Evolutionary conservation across 306 rosid species (phyloP), one percentile per base, ranked within the genome.

Genomic region (Prunus armeniaca): DNA sequence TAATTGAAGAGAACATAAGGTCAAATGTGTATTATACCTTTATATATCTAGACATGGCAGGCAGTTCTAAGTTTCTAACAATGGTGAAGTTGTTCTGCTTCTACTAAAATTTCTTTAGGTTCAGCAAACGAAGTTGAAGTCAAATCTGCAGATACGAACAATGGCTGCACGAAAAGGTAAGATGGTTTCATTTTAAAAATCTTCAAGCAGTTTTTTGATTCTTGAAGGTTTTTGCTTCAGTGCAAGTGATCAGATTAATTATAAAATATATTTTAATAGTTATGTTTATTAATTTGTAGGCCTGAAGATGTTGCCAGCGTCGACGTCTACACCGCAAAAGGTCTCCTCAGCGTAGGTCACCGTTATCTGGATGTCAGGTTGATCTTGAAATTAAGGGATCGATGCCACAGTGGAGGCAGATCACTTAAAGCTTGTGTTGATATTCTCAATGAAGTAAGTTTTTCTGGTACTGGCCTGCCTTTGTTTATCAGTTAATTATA

Each of bases 291-390:
- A 52, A 17, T 71, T 71, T 71, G 71, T 14, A 86, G 90, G 78
- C 61, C 68, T 34, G 84, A 71, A 68, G 87, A 86, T 49, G 87
- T 86, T 38, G 70, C 2, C 12, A 83, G 54, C 0, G 76, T 86
- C 5, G 90, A 86, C 12, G 90, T 86, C 22, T 66, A 63, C 38
- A 74, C 83, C 22, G 78, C 86, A 24, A 83, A 81, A 58, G 87
- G 82, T 76, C 82, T 86, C 34, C 72, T 86, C 30, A 63, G 67
- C 19, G 41, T 45, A 19, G 80, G 80, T 20, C 74, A 81, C 50
- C 73, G 60, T 30, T 86, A 83, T 76, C 58, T 86, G 41, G 90
- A 86, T 72, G 87, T 83, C 65, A 83, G 87, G 90, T 58, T 58
- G 14, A 58, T 58, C 64, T 58, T 9, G 19, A 54, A n/a, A 54